Evolutionary conservation across 2,329 filamentous ascomycete genomes (phyloP), one percentile per base, ranked within the genome.

Genomic region (Aspergillus terreus): DNA sequence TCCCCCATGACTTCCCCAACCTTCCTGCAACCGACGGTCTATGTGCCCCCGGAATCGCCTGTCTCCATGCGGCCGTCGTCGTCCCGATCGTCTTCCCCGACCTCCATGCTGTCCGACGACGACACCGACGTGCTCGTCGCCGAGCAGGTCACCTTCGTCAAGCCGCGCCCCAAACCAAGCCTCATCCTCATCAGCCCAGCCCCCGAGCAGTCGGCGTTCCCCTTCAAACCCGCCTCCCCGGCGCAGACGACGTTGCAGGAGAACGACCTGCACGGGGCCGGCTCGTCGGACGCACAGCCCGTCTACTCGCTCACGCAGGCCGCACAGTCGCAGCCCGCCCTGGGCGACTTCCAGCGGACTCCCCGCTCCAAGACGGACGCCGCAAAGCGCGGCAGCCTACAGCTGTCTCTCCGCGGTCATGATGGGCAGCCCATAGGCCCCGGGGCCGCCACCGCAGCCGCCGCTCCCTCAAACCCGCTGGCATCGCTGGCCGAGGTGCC

Each of bases 111-210:
- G 40, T 68, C 67, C 0, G 57, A 66, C 41, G 67, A 71, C 27
- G 62, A 66, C 4, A 60, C 64, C 15, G 67, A 69, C 45, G 58
- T 71, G 17, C 62, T 65, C 43, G 60, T 68, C 23, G 68, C 68
- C 4, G 63, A 66, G 53, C 60, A 66, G 52, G 60, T 71, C 47
- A 68, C 60, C 3, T 58, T 66, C 40, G 61, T 63, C 44, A 64
- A 66, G 50, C 68, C 67, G 5, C 52, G 50, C 6, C 58, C 63
- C 33, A 65, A 63, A 45, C 68, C 68, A 19, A 65, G 61, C 25
- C 44, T 71, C 51, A 62, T 71, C 33, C 58, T 65, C 48, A 69
- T 71, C 51, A 67, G 63, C 30, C 60, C 67, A 9, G 53, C 62
- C 15, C 46, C 59, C 11, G 52, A 57, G 19, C 47, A 54, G 2